These are phyloP conservation scores for Letharia lupina DNA, from an alignment of 495 filamentous ascomycete genomes.

Conservation along the genomic window DNA sequence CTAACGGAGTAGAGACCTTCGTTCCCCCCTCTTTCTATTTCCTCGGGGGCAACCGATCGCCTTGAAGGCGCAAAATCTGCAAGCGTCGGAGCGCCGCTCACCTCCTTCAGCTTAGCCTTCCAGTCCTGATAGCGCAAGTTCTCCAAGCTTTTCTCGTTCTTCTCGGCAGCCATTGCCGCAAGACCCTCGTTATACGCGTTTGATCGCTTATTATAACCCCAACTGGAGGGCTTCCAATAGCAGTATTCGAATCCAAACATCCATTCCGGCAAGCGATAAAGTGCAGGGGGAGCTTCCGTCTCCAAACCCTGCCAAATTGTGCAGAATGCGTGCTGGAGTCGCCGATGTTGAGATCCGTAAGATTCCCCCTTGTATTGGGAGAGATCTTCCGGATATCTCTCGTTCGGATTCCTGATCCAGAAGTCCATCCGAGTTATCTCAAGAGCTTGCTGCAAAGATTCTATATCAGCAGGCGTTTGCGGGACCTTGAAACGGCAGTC, in stretches of 20 bases:
- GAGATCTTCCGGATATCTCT: not conserved
- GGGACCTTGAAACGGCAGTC: not conserved
- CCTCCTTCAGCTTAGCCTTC: not conserved
- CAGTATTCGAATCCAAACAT: not conserved
- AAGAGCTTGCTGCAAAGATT: not conserved
- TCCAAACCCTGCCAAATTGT: not conserved
- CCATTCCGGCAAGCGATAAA: not conserved
- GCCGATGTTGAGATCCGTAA: not conserved
- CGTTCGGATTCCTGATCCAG: not conserved
- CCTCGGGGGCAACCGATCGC: too few relatives aligned
- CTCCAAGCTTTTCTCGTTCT: not conserved
- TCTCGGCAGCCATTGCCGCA: not conserved
- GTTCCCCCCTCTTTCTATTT: too few relatives aligned
- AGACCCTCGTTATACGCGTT: not conserved
- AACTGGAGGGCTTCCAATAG: not conserved
- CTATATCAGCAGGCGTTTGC: not conserved
- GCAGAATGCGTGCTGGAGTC: not conserved
- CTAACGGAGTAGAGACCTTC: too few relatives aligned
- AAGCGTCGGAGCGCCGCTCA: too few relatives aligned
- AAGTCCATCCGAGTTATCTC: conserved; percentile 1
- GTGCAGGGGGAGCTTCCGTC: not conserved
- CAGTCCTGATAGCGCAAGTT: not conserved
- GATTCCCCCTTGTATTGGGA: not conserved
- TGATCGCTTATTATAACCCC: not conserved
- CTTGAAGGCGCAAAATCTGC: too few relatives aligned